phyloP scores from a whole-genome alignment of 1,139 yeast species.

The Saccharomyces hybrid region DNA sequence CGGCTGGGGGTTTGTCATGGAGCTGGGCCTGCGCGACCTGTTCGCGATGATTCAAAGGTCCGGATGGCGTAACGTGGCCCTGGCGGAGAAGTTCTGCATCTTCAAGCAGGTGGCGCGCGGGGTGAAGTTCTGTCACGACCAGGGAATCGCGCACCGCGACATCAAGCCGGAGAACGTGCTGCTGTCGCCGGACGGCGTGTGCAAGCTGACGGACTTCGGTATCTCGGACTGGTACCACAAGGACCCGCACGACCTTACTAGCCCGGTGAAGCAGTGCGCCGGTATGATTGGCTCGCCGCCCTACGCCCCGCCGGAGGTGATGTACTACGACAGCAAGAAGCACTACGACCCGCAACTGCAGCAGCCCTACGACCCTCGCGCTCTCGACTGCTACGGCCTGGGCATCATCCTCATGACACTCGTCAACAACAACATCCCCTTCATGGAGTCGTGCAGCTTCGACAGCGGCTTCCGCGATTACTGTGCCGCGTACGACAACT shows the following conservation, averaged over 20 bases:
- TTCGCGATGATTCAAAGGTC: constrained; percentile 50
- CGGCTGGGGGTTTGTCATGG: constrained; percentile 74
- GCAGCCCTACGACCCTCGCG: constrained; percentile 54
- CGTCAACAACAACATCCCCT: constrained; percentile 53
- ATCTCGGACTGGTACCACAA: constrained; percentile 59
- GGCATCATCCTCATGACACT: constrained; percentile 59
- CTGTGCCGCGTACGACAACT: constrained; percentile 45
- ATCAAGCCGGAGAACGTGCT: constrained; percentile 88
- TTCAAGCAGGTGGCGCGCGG: constrained; percentile 45
- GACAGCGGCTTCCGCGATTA: constrained; percentile 55
- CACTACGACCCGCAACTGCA: constrained; percentile 19
- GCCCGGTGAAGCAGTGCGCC: constrained; percentile 39
- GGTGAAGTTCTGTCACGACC: constrained; percentile 63
- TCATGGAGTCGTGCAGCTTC: constrained; percentile 40
- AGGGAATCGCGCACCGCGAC: constrained; percentile 84
- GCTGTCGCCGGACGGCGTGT: constrained; percentile 47
- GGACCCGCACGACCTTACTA: constrained; percentile 43
- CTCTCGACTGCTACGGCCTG: constrained; percentile 64
- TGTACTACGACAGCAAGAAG: constrained; percentile 38
- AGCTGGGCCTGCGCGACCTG: constrained; percentile 60
- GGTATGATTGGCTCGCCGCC: constrained; percentile 70
- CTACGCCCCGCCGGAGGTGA: constrained; percentile 70
- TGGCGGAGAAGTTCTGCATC: constrained; percentile 45
- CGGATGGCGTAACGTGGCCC: constrained; percentile 43
- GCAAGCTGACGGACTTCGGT: constrained; percentile 72